Evolutionary conservation across 2,329 filamentous ascomycete species (phyloP).

Genomic region (Calcarisporium arbuscula): DNA sequence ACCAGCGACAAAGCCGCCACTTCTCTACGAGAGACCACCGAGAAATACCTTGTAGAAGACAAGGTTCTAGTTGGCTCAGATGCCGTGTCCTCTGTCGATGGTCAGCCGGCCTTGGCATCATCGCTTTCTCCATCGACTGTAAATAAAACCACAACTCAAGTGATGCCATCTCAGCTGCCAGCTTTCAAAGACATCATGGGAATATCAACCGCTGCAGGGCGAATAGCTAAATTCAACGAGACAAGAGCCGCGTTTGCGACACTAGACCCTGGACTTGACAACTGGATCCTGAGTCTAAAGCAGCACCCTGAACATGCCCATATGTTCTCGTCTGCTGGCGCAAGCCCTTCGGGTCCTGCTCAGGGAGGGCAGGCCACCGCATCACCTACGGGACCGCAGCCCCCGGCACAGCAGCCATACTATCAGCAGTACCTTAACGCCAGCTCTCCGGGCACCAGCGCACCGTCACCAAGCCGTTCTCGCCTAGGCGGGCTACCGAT

Average conservation of each 20-base stretch:
- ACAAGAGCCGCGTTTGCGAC: conserved; percentile 64
- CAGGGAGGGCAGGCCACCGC: conserved; percentile 14
- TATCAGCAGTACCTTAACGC: conserved; percentile 52
- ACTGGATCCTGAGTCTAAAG: conserved; percentile 46
- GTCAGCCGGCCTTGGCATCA: conserved; percentile 26
- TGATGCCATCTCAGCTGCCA: conserved; percentile 29
- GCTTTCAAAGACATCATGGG: conserved; percentile 73
- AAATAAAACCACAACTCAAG: conserved; percentile 8
- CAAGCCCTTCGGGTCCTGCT: conserved; percentile 9
- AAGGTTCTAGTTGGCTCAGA: conserved; percentile 29
- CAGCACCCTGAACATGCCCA: conserved; percentile 41
- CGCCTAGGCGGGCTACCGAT: conserved; percentile 27
- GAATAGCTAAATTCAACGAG: conserved; percentile 67
- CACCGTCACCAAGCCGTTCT: conserved; percentile 26
- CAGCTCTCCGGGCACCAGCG: conserved; percentile 21
- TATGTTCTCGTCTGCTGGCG: conserved; percentile 24
- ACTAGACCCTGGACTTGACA: conserved; percentile 67
- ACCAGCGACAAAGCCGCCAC: conserved; percentile 22
- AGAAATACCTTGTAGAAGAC: conserved; percentile 38
- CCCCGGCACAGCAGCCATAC: conserved; percentile 39
- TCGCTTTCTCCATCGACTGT: conserved; percentile 12
- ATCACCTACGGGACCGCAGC: conserved; percentile 16
- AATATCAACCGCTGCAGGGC: conserved; percentile 57
- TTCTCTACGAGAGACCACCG: conserved; percentile 17
- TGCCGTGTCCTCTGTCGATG: conserved; percentile 28